Conservation (phyloP, 2,329 filamentous ascomycete genomes). For the Arthroderma uncinatum region DNA sequence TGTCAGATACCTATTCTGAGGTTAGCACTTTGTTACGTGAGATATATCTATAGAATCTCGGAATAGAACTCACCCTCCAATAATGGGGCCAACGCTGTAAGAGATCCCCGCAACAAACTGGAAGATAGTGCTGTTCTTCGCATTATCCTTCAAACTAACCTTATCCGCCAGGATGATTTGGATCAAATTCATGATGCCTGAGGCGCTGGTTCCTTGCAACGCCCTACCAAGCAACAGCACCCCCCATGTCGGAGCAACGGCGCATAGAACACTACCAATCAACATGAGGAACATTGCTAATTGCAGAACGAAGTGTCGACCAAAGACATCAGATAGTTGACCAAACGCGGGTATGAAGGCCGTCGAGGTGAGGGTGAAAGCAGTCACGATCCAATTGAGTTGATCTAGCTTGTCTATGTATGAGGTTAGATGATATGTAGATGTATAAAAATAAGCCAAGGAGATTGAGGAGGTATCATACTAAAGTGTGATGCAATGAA, state of each 20-base stretch:
- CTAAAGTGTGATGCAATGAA: slow-evolving; percentile 56
- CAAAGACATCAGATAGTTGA: slow-evolving; percentile 55
- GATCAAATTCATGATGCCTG: slow-evolving; percentile 51
- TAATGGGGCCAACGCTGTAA: slow-evolving; percentile 50
- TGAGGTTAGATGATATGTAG: not conserved
- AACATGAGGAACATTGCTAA: slow-evolving; percentile 47
- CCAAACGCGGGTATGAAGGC: slow-evolving; percentile 57
- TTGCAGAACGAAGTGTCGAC: slow-evolving; percentile 49
- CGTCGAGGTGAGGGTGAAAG: slow-evolving; percentile 56
- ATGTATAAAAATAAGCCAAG: not conserved
- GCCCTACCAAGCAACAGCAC: slow-evolving; percentile 53
- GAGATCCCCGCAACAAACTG: slow-evolving; percentile 48
- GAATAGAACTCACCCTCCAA: slow-evolving; percentile 39
- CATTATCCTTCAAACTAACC: slow-evolving; percentile 50
- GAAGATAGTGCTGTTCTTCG: slow-evolving; percentile 52
- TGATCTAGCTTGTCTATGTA: slow-evolving; percentile 42
- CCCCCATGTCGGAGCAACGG: slow-evolving; percentile 45
- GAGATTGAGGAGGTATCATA: slow-evolving; percentile 22
- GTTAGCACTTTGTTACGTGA: not conserved
- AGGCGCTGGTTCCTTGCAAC: slow-evolving; percentile 51
- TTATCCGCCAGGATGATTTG: slow-evolving; percentile 55
- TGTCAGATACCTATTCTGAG: slow-evolving; percentile 22
- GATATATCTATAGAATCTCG: not conserved
- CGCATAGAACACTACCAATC: slow-evolving; percentile 51
- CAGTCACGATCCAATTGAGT: slow-evolving; percentile 58